Conservation (phyloP, 179 eudicot species). For the Spinacia oleracea region DNA sequence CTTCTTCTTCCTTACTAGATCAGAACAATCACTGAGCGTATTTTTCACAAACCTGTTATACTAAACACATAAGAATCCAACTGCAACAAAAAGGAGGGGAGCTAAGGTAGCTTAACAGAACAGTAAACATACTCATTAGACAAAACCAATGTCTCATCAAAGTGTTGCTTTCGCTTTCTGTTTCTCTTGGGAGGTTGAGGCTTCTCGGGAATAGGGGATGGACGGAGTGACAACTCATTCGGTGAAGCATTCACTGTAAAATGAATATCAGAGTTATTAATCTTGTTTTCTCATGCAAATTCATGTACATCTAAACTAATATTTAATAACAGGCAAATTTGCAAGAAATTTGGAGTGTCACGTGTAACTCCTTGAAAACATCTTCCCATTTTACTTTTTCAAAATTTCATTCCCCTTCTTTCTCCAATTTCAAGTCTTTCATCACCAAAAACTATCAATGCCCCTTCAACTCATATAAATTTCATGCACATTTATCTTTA, state of each 20-base stretch:
- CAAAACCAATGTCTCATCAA: slow-evolving; percentile 45
- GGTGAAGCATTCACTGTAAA: slow-evolving; percentile 40
- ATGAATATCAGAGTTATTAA: background rate
- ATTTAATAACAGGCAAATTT: too few species aligned
- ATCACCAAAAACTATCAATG: too few species aligned
- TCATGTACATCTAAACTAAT: background rate
- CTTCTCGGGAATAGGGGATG: slow-evolving; percentile 41
- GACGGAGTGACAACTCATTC: slow-evolving; percentile 35
- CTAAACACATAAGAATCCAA: slow-evolving; percentile 17
- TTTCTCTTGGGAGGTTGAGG: slow-evolving; percentile 38
- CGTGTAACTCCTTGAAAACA: too few species aligned
- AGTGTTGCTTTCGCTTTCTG: slow-evolving; percentile 47
- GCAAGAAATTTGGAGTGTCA: too few species aligned
- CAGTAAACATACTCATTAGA: slow-evolving; percentile 46
- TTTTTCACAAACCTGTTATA: slow-evolving; percentile 47
- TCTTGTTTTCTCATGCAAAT: background rate
- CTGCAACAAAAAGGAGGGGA: background rate
- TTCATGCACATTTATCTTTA: too few species aligned
- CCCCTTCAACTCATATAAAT: too few species aligned
- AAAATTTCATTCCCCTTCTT: too few species aligned
- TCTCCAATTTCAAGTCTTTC: too few species aligned
- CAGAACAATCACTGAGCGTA: slow-evolving; percentile 40
- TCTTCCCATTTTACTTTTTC: too few species aligned
- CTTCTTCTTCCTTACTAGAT: slow-evolving; percentile 42
- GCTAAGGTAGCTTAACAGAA: background rate